Evolutionary conservation across 208 protist genomes (phyloP), one percentile per base, ranked within the genome.

Genomic region (Trypanosoma lewisi): DNA sequence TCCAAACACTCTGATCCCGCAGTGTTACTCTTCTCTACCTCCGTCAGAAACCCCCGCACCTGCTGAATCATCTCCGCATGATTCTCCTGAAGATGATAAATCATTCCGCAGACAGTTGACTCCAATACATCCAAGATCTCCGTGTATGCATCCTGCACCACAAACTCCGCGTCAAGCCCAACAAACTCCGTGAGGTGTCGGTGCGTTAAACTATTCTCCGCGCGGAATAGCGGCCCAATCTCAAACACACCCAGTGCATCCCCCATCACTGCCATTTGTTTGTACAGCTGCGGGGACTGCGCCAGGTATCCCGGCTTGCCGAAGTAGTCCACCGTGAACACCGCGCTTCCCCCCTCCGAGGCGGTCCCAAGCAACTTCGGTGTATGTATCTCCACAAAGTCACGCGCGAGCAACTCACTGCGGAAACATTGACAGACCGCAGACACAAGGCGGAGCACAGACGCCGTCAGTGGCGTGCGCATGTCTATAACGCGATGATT

Each of bases 281-380:
- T 99, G 86, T 99, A 99, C 19, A 99, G 87, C 90, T 99, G 98
- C 41, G 98, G 98, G 1, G 95, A 98, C 87, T 99, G 98, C 19
- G 98, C 98, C 0, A 99, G 78, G 74, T 87, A 99, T 0, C 96
- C 98, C 2, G 55, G 23, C 30, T 75, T 64, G 23, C 63, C 68
- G 64, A 97, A 94, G 73, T 96, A 96, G 31, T 91, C 65, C 6
- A 95, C 73, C 17, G 69, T 48, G 67, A 94, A 94, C 9, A 94
- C 81, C 28, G 78, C 75, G 49, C 85, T 91, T 51, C 88, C 89
- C 25, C 97, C 97, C 81, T 99, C 98, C 44, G 86, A 96, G 2
- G 97, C 87, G 2, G 89, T 78, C 12, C 71, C 69, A 49, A 99
- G 97, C 4, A 99, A 77, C 80, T 99, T 99, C 28, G 99, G 99